Evolutionary conservation across 164 flowering plant species (phyloP), one percentile per base, ranked within the genome.

Genomic region (Paratinospora sagittata): DNA sequence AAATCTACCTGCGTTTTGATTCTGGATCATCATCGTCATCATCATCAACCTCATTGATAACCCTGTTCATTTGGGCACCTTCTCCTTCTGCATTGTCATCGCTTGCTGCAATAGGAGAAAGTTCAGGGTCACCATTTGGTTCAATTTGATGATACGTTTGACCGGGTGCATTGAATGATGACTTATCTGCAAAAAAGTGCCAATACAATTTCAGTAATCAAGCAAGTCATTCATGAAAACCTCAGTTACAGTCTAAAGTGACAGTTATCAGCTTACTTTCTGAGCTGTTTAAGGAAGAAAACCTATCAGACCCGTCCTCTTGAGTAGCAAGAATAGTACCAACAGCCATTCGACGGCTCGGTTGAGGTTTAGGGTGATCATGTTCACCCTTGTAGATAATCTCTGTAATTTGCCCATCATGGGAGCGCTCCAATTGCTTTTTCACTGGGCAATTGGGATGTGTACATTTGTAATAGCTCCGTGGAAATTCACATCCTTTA

Each of bases 371-470:
- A 21, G 92, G 92, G 77, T 91, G 97, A 81, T 88, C 90, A 83
- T 90, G 96, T 47, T 82, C 78, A 57, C 95, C 95, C 77, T 87
- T 90, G 72, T 90, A 90, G 68, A 88, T 84, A 39, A 89, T 91
- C 71, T 91, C 97, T 47, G 89, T 85, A 77, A 91, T 86, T 39
- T 86, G 87, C 27, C 97, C 94, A 76, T 86, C 90, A 57, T 83
- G 85, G 52, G 97, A 82, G 14, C 94, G 89, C 77, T 89, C 97
- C 77, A 91, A 84, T n/a, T 87, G 85, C 75, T 91, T 91, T 77
- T 91, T 90, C 72, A 89, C 97, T 77, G 88, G 89, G 72, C 97
- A 91, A 63, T 86, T 88, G 63, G 94, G 97, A 84, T 89, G 89
- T 33, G 96, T 90, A 75, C 95, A 90, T 77, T 88, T 90, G 78